phyloP scores from a whole-genome alignment of 2,329 filamentous ascomycete species.

The Scedosporium aurantiacum region DNA sequence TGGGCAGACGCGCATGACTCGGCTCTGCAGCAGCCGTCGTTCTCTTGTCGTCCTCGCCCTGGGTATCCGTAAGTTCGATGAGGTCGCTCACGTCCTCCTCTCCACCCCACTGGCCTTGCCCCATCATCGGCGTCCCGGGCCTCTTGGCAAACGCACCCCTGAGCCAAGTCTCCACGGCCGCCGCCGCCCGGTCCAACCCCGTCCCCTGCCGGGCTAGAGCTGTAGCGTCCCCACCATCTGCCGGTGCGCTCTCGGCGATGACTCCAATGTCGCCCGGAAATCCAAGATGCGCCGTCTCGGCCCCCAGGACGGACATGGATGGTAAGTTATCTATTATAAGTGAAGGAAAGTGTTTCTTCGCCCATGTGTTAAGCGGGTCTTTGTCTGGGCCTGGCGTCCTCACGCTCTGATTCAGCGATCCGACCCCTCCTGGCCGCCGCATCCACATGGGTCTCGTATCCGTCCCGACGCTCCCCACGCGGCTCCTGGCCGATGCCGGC shows the following conservation, averaged over 20 bases:
- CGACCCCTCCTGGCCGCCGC: slow-evolving; percentile 77
- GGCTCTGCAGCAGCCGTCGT: slow-evolving; percentile 11
- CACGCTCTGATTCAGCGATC: slow-evolving; percentile 62
- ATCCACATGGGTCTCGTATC: slow-evolving; percentile 49
- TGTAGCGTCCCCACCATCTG: not conserved
- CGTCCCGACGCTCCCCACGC: slow-evolving; percentile 24
- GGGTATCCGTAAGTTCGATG: slow-evolving; percentile 59
- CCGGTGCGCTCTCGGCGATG: slow-evolving; percentile 40
- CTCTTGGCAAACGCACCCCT: slow-evolving; percentile 65
- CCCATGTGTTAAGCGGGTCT: slow-evolving; percentile 75
- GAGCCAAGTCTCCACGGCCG: slow-evolving; percentile 83
- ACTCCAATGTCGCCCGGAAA: slow-evolving; percentile 30
- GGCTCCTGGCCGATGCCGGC: slow-evolving; percentile 23
- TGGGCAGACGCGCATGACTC: not conserved
- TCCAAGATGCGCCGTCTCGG: slow-evolving; percentile 47
- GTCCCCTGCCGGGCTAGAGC: slow-evolving; percentile 28
- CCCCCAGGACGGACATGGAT: slow-evolving; percentile 54
- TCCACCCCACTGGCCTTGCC: slow-evolving; percentile 19
- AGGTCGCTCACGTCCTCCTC: slow-evolving; percentile 44
- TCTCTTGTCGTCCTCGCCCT: slow-evolving; percentile 40
- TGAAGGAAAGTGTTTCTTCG: slow-evolving; percentile 71
- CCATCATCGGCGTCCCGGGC: slow-evolving; percentile 36
- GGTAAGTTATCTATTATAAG: slow-evolving; percentile 60
- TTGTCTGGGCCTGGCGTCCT: slow-evolving; percentile 70
- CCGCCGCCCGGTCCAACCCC: slow-evolving; percentile 70